These are phyloP conservation scores for Trichoderma sp. DNA, from an alignment of 2,329 filamentous ascomycete genomes.

Conservation along the genomic window DNA sequence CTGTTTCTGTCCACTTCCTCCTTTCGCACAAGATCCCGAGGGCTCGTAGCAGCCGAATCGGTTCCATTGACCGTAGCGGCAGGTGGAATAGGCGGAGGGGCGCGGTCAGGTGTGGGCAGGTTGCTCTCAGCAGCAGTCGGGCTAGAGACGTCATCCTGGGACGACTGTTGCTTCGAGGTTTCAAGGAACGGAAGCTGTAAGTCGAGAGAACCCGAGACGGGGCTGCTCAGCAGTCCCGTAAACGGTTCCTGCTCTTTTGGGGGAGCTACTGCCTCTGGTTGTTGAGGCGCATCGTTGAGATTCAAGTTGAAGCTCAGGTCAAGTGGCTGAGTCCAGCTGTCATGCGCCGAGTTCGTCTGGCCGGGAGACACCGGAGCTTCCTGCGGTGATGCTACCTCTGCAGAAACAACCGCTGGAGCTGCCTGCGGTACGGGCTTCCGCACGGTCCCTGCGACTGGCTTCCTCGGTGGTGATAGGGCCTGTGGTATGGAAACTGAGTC, in stretches of 20 bases:
- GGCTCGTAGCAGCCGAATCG: conserved; percentile 34
- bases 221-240: not conserved
- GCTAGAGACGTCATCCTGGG: conserved; percentile 10
- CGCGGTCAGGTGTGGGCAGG: conserved; percentile 23
- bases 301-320: conserved; percentile 43
- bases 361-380: conserved; percentile 57
- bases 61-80: conserved; percentile 29
- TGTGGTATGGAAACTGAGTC: conserved; percentile 11
- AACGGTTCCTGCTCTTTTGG: conserved; percentile 23
- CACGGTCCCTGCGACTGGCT: conserved; percentile 26
- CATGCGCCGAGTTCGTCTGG: conserved; percentile 52
- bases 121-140: conserved; percentile 21
- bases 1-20: conserved; percentile 47
- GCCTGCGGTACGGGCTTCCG: conserved; percentile 40
- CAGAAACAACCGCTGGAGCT: conserved; percentile 27
- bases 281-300: conserved; percentile 40
- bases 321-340: conserved; percentile 52
- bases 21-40: conserved; percentile 32
- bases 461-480: conserved; percentile 17
- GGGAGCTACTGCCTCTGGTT: conserved; percentile 28
- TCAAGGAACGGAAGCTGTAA: conserved; percentile 13
- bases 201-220: not conserved
- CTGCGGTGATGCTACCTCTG: conserved; percentile 45
- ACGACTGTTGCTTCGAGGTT: not conserved
- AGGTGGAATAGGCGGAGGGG: conserved; percentile 22